phyloP scores from a whole-genome alignment of 2,329 filamentous ascomycete genomes.

The Colletotrichum neosansevieriae region DNA sequence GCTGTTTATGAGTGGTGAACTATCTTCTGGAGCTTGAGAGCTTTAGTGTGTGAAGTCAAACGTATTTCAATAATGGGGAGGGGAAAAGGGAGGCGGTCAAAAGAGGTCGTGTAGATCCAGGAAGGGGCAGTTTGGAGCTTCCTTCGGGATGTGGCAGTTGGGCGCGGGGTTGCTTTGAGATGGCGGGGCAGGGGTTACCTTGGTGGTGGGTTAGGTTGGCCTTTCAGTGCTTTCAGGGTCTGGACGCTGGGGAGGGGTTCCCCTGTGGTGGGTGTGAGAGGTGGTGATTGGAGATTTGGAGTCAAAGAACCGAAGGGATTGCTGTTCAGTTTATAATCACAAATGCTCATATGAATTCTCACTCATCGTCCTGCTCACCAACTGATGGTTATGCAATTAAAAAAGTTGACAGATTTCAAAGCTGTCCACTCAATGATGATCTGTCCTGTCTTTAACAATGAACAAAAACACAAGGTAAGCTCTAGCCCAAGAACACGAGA shows the following conservation, averaged over 20 bases:
- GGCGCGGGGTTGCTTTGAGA: constrained; percentile 36
- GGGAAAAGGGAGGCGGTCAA: neutral
- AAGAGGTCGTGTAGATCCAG: neutral
- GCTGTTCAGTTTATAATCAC: constrained; percentile 12
- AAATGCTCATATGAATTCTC: neutral
- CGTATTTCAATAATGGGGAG: neutral
- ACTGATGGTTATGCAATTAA: neutral
- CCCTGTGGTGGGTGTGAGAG: neutral
- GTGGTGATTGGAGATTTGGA: neutral
- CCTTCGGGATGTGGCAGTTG: constrained; percentile 33
- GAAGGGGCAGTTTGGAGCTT: constrained; percentile 12
- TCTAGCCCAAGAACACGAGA: neutral
- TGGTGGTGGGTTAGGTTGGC: constrained; percentile 3
- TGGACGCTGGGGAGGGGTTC: neutral
- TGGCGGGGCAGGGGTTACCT: constrained; percentile 36
- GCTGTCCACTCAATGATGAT: neutral
- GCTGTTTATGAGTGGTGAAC: neutral
- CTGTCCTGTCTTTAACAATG: constrained; percentile 24
- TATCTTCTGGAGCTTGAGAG: neutral
- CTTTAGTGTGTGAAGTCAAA: neutral
- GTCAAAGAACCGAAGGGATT: neutral
- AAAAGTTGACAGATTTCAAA: constrained; percentile 14
- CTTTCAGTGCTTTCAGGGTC: constrained; percentile 13
- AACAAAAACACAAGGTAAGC: neutral
- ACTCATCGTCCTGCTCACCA: neutral